These are phyloP conservation scores for Medicago lupulina DNA, from an alignment of 306 rosid genomes.

Conservation along the genomic window DNA sequence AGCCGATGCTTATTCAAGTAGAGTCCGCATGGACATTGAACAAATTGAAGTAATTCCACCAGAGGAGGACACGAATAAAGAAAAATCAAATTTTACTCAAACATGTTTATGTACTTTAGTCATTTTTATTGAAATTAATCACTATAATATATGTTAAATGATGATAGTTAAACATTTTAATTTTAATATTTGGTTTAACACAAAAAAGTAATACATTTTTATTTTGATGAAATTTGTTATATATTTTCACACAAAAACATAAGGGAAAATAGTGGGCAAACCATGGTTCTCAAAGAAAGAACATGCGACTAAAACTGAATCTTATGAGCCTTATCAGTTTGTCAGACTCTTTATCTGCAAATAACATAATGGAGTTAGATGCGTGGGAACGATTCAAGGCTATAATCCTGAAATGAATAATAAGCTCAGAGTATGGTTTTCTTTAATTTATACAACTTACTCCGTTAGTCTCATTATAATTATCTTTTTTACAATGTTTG, in stretches of 20 bases:
- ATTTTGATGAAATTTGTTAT: background rate
- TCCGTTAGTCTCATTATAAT: too few species aligned
- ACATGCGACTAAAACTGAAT: background rate
- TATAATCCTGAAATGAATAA: background rate
- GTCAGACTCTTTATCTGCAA: constrained; percentile 12
- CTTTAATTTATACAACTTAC: background rate
- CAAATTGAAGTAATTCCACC: background rate
- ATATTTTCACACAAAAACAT: background rate
- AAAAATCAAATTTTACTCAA: background rate
- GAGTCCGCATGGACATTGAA: background rate
- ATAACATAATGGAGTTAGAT: background rate
- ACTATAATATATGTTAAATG: background rate
- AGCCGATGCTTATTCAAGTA: background rate
- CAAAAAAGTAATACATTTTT: background rate
- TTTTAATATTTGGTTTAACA: background rate
- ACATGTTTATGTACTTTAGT: background rate
- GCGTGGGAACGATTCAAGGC: background rate
- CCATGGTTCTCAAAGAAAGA: background rate
- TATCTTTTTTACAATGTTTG: too few species aligned
- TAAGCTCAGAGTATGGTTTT: constrained; percentile 18
- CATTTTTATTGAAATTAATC: background rate
- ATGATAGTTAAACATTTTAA: background rate
- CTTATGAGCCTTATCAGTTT: background rate
- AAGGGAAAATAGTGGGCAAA: background rate
- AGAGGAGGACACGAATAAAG: background rate